Evolutionary conservation across 176 grass and related monocot species (phyloP).

Genomic region (Poa annua): DNA sequence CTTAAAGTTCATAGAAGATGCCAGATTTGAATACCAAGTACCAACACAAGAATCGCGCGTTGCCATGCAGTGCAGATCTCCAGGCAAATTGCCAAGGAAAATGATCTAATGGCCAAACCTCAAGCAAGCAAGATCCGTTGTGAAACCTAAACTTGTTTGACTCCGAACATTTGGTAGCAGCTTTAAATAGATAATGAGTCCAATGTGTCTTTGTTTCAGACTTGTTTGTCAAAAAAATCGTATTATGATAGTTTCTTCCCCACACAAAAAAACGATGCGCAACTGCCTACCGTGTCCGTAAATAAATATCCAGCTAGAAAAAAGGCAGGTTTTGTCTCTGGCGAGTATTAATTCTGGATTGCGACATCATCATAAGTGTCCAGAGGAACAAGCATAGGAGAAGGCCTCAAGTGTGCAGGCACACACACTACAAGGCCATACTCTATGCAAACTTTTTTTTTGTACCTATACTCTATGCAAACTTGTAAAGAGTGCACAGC

Average conservation of each 20-base stretch:
- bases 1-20: not conserved
- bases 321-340: not conserved
- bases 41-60: not conserved
- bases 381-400: not conserved
- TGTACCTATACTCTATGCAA: too few relatives aligned
- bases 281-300: not conserved
- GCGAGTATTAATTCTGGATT: not conserved
- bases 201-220: constrained; percentile 24
- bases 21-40: constrained; percentile 40
- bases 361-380: not conserved
- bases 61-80: constrained; percentile 40
- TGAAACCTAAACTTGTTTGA: constrained; percentile 45
- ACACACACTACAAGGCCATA: not conserved
- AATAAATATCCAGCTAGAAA: not conserved
- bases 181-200: not conserved
- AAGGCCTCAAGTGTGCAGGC: not conserved
- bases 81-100: constrained; percentile 13
- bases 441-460: not conserved
- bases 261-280: not conserved
- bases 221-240: not conserved
- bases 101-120: constrained; percentile 41
- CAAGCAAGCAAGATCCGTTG: constrained; percentile 31
- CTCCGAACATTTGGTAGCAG: not conserved
- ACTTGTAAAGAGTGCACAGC: not conserved
- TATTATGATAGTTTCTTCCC: not conserved